Percentiles rank a stretch among this genome's conserved stretches.
phyloP scores from a whole-genome alignment of 805 yeast genomes.

The Ogataea allantospora region DNA sequence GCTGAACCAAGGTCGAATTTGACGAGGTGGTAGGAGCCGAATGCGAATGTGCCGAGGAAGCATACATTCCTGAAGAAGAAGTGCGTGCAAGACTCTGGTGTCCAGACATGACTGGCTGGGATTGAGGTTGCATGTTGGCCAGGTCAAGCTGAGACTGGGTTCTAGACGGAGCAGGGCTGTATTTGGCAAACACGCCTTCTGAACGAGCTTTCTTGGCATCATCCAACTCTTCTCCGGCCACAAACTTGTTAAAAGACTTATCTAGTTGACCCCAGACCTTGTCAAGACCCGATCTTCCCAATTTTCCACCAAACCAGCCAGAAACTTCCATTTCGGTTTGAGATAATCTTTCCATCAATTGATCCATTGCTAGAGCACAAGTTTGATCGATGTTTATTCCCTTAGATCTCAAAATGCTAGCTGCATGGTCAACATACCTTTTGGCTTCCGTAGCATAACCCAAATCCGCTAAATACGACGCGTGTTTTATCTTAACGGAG shows the following conservation, averaged over 20 bases:
- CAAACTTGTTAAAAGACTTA: constrained; percentile 72
- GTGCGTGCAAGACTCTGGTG: constrained; percentile 12
- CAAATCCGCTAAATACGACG: constrained; percentile 64
- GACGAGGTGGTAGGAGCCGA: constrained; percentile 28
- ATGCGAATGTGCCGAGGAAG: constrained; percentile 19
- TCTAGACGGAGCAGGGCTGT: constrained; percentile 68
- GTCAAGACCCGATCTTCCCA: constrained; percentile 42
- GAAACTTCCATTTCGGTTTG: constrained; percentile 37
- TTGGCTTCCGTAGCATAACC: constrained; percentile 61
- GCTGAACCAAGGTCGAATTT: constrained; percentile 21
- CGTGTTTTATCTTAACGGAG: constrained; percentile 63
- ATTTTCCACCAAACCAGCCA: constrained; percentile 72
- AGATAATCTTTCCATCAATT: constrained; percentile 45
- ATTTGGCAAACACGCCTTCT: constrained; percentile 65
- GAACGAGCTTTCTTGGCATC: constrained; percentile 34
- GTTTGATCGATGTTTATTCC: constrained; percentile 36
- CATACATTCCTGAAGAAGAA: constrained; percentile 8
- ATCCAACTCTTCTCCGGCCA: constrained; percentile 77
- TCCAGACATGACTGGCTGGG: constrained; percentile 18
- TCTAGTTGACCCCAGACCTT: constrained; percentile 88
- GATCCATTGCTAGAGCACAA: constrained; percentile 34
- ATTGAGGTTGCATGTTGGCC: constrained; percentile 18
- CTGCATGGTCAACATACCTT: constrained; percentile 55
- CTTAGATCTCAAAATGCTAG: constrained; percentile 37
- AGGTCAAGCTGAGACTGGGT: constrained; percentile 43